Evolutionary conservation across 345 rosid genomes (phyloP), one percentile per base, ranked within the genome.

Genomic region (Theobroma cacao): DNA sequence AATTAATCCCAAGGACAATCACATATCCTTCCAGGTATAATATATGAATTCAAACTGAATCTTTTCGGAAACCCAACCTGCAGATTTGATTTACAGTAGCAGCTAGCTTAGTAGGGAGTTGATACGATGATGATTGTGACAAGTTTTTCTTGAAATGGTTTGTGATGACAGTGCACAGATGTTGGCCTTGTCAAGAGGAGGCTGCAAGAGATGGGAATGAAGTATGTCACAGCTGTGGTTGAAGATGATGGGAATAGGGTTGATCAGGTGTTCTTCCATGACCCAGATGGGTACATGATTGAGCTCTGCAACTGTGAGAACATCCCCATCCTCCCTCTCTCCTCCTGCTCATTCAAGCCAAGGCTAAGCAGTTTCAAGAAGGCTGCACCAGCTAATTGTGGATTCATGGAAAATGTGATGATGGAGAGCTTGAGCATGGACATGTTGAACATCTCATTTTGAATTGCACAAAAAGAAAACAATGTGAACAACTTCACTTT

Each of bases 251-350:
- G 90, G 40, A 79, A 58, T 53, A 83, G 30, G 26, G 90, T 87
- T 61, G 89, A 89, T 72, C 92, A 89, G 43, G 86, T 89, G 59
- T 89, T 89, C 78, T 89, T 89, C 76, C 90, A 89, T 41, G 92
- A 89, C 80, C 92, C 92, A 13, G 92, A 89, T 80, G 92, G 92
- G 11, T 89, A 89, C 84, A 89, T 89, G 92, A 13, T 89, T 22
- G 92, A 89, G 80, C 40, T 89, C 50, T 87, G 92, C 80, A 86
- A 89, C 85, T 89, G 92, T 15, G 87, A 86, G 60, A 89, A 84
- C 66, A 84, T 89, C 33, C 87, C 92, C 14, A 80, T 87, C 63
- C 45, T 87, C 18, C 90, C 92, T 2, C 66, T 86, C 33, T 85
- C 86, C 20, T 62, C 91, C 28, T 84, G 82, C 79, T 59, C 85